phyloP scores from a whole-genome alignment of 441 rosid genomes.

The Populus hybrid region DNA sequence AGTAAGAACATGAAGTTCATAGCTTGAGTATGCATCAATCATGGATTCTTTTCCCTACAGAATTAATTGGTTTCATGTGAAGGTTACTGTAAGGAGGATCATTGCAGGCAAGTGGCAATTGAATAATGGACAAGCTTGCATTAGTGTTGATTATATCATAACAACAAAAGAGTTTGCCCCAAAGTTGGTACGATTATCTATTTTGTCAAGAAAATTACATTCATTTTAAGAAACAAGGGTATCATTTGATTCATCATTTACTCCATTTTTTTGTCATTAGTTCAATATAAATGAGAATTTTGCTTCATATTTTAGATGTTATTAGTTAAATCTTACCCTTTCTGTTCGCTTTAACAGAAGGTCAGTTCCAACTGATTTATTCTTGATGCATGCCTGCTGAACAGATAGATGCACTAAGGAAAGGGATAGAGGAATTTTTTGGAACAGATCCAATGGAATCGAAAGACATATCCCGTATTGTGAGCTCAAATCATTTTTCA shows the following conservation, averaged over 20 bases:
- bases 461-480: constrained; percentile 65
- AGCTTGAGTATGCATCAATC: background rate
- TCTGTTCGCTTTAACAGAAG: background rate
- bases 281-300: too few relatives aligned
- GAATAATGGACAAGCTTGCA: constrained; percentile 66
- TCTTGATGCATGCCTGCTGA: background rate
- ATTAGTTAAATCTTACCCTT: background rate
- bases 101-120: constrained; percentile 56
- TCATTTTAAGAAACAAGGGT: too few relatives aligned
- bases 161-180: constrained; percentile 49
- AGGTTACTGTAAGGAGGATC: constrained; percentile 42
- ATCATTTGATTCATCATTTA: too few relatives aligned
- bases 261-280: too few relatives aligned
- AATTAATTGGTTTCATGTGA: background rate
- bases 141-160: constrained; percentile 51
- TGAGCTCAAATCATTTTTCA: constrained; percentile 58
- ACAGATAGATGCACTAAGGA: constrained; percentile 57
- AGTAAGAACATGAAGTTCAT: constrained; percentile 22
- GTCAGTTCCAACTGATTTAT: background rate
- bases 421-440: constrained; percentile 51
- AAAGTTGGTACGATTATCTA: constrained; percentile 37
- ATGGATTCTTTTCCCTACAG: background rate
- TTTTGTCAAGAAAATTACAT: background rate
- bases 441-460: constrained; percentile 73
- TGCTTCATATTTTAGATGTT: background rate